These are phyloP conservation scores for Eucalyptus melliodora DNA, from an alignment of 345 rosid genomes.

Conservation along the genomic window DNA sequence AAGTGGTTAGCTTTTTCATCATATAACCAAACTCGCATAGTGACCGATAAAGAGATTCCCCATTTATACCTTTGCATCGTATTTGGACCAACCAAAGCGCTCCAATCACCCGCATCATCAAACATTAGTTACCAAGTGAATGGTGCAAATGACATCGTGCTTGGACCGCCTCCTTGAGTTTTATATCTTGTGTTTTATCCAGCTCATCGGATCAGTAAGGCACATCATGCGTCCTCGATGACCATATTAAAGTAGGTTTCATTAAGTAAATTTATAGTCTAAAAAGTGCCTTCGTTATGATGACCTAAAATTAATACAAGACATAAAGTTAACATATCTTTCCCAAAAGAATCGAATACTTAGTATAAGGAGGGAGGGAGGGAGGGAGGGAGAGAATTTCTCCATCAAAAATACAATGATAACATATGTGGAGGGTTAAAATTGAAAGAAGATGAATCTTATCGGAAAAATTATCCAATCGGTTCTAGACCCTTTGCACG, in stretches of 20 bases:
- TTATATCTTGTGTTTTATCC: background rate
- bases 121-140: background rate
- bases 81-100: background rate
- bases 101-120: background rate
- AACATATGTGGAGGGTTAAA: background rate
- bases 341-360: background rate
- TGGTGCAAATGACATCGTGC: background rate
- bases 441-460: background rate
- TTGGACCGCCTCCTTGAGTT: background rate
- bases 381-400: background rate
- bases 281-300: background rate
- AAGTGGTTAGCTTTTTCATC: background rate
- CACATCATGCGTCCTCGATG: background rate
- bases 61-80: background rate
- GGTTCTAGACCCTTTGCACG: background rate
- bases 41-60: background rate
- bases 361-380: background rate
- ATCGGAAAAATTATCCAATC: accelerated
- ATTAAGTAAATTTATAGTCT: background rate
- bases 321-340: background rate
- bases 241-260: background rate
- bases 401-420: background rate
- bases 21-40: background rate
- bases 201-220: background rate
- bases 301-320: background rate